Base-by-base conservation (phyloP, 192 early-diverging fungal species). In the Geranomyces michiganensis region DNA sequence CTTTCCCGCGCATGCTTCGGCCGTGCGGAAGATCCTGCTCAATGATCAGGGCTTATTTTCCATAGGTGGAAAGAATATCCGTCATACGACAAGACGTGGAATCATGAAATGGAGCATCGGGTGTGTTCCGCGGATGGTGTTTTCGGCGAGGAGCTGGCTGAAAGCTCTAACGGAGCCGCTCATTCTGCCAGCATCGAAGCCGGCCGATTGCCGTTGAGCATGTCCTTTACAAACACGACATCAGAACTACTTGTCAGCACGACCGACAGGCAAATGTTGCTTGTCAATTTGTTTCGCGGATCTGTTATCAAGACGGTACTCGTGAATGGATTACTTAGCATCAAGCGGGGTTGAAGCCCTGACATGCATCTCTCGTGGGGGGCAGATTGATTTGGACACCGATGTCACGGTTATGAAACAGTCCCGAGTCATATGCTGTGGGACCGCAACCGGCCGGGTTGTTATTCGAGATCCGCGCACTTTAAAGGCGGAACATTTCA, bases 401-500 rank as follows among this genome's bases (percentile, higher is more conserved):
- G 78, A 79, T 27, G 58, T 80, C 24, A 65, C 63, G 19, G 32
- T 71, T 13, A 88, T 93, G 85, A 87, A 87, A 49, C 85, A 84
- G 64, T 83, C 84, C 17, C 73, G 89, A 19, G 30, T 89, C 1
- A 70, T 93, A 14, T 84, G 81, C 33, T 90, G 90, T 66, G 92
- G 88, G 44, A 80, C 86, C 5, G 78, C 84, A 19, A 71, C 78
- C 43, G 93, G 93, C 29, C 79, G 84, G 60, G 82, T 93, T 12
- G 82, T 81, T 13, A 56, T 93, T 26, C 77, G 86, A 9, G 92
- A 94, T 80, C 85, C 91, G 5, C 72, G 84, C 0, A 84, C 87
- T 0, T 77, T 88, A 46, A 80, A 81, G 44, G 82, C 84, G 0
- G 87, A 91, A 67, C 84, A 90, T 43, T 66, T 81, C 27, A 81